phyloP scores from a whole-genome alignment of 2,329 filamentous ascomycete species.

The Aspergillus chevalieri region DNA sequence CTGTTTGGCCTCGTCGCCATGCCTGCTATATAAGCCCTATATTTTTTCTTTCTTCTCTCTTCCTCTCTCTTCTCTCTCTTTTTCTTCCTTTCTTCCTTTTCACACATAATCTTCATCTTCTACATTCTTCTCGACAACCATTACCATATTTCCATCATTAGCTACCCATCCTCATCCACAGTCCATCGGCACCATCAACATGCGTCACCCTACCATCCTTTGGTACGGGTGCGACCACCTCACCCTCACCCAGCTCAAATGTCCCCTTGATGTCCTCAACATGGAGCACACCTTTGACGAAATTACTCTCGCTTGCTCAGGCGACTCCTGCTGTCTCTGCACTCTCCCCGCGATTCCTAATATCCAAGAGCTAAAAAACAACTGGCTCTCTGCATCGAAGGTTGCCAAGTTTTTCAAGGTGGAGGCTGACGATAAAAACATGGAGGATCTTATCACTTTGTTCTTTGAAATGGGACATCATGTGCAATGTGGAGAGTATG shows the following conservation, averaged over 20 bases:
- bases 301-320: conserved; percentile 1
- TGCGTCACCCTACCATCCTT: conserved; percentile 3
- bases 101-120: neutral
- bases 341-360: neutral
- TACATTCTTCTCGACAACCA: neutral
- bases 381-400: neutral
- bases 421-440: neutral
- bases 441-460: neutral
- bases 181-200: neutral
- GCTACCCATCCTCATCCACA: neutral
- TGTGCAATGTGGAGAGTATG: neutral
- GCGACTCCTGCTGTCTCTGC: conserved; percentile 4
- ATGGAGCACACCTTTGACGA: neutral
- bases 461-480: conserved; percentile 8
- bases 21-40: neutral
- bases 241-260: conserved; percentile 1
- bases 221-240: conserved; percentile 4
- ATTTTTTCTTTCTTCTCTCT: neutral
- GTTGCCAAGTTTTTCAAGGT: neutral
- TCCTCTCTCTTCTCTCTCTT: neutral
- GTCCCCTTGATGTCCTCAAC: conserved; percentile 1
- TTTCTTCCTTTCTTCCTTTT: neutral
- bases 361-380: neutral
- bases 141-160: too few relatives aligned
- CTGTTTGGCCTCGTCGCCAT: neutral